Evolutionary conservation across 2,329 filamentous ascomycete genomes (phyloP).

Genomic region (Colletotrichum lupini): DNA sequence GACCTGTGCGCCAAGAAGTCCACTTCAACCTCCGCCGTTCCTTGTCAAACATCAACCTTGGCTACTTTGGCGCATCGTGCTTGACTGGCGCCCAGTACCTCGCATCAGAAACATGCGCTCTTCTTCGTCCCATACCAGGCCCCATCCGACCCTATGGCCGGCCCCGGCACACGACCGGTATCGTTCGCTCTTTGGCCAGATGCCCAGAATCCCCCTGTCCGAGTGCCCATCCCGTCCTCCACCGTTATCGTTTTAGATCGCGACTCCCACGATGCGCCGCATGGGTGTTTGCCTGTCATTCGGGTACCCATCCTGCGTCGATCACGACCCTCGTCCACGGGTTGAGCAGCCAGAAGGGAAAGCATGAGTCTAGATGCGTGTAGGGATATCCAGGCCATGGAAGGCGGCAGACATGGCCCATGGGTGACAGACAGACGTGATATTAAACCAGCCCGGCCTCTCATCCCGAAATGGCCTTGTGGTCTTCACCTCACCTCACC

Average conservation of each 20-base stretch:
- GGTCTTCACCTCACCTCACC: constrained; percentile 11
- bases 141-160: constrained; percentile 29
- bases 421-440: constrained; percentile 15
- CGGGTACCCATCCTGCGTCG: constrained; percentile 24
- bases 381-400: constrained; percentile 22
- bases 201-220: constrained; percentile 30
- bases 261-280: constrained; percentile 27
- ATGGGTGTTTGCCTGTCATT: constrained; percentile 33
- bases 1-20: constrained; percentile 15
- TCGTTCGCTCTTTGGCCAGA: constrained; percentile 27
- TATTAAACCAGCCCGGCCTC: constrained; percentile 30
- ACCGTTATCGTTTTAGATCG: constrained; percentile 33
- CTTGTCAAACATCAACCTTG: constrained; percentile 28
- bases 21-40: constrained; percentile 22
- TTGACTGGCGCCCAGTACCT: constrained; percentile 30
- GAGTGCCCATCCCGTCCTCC: constrained; percentile 29
- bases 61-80: constrained; percentile 10
- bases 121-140: constrained; percentile 31
- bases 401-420: constrained; percentile 15
- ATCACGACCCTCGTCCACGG: constrained; percentile 16
- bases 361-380: constrained; percentile 12
- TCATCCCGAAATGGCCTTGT: constrained; percentile 17
- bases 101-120: constrained; percentile 29
- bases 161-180: constrained; percentile 22
- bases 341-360: neutral